Conservation (phyloP, 164 flowering plant species). For the Litsea cubeba region DNA sequence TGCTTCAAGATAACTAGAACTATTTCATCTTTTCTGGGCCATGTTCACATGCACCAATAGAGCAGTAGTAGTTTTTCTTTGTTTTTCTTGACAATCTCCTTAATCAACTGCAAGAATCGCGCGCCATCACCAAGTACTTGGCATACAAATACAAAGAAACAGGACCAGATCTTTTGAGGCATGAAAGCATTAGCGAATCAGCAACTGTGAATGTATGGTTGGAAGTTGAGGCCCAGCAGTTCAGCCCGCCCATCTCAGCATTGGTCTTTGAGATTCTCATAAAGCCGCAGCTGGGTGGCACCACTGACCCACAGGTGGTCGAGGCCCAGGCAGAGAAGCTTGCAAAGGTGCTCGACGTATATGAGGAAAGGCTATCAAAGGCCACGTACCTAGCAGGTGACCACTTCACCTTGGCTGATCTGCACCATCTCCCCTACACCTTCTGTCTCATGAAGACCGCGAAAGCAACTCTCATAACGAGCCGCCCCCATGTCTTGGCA, state of each 20-base stretch:
- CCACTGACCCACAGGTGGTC: neutral
- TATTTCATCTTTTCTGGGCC: too few relatives aligned
- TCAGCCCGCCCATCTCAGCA: constrained; percentile 7
- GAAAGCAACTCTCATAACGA: constrained; percentile 21
- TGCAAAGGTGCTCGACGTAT: constrained; percentile 12
- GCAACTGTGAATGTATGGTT: constrained; percentile 9
- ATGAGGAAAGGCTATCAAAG: constrained; percentile 15
- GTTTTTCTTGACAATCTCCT: too few relatives aligned
- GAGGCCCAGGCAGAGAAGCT: constrained; percentile 9
- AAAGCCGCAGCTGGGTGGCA: constrained; percentile 2
- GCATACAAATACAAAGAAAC: constrained; percentile 39
- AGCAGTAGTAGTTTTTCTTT: too few relatives aligned
- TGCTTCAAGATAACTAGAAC: too few relatives aligned
- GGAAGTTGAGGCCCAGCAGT: constrained; percentile 11
- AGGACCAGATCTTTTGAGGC: constrained; percentile 37
- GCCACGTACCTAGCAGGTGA: constrained; percentile 16
- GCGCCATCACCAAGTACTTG: constrained; percentile 47
- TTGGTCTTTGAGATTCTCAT: constrained; percentile 6
- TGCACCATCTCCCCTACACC: constrained; percentile 5
- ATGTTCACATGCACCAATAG: too few relatives aligned
- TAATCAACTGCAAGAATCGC: constrained; percentile 18
- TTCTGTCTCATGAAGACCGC: constrained; percentile 40
- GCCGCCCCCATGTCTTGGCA: constrained; percentile 44
- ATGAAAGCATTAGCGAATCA: constrained; percentile 13
- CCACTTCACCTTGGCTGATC: constrained; percentile 7